Evolutionary conservation across 108 stramenopile species (phyloP).

Genomic region (Schizochytrium sp.): DNA sequence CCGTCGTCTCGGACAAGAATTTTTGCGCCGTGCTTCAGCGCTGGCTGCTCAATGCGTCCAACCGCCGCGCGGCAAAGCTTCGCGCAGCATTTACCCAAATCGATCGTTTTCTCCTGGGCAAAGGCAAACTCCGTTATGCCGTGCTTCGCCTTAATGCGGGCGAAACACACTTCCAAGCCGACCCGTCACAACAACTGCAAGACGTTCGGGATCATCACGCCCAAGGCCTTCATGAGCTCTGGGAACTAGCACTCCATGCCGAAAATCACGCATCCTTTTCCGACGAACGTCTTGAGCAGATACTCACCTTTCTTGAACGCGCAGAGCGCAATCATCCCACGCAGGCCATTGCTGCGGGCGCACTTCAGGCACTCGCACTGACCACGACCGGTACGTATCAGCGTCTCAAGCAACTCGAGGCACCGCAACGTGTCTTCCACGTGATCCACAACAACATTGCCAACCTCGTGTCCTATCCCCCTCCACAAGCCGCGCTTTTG

Average conservation of each 20-base stretch:
- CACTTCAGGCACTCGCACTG: not conserved
- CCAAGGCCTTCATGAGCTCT: not conserved
- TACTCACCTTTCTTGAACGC: not conserved
- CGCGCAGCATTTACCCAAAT: not conserved
- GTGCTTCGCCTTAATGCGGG: not conserved
- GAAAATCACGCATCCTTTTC: not conserved
- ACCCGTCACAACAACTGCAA: no score
- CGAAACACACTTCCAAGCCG: not conserved
- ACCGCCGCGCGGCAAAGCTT: not conserved
- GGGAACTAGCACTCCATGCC: not conserved
- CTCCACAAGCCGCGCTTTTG: not conserved
- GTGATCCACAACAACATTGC: not conserved
- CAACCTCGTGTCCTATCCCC: not conserved
- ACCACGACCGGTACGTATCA: not conserved
- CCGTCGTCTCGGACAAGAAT: not conserved
- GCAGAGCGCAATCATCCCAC: not conserved
- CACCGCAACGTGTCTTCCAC: not conserved
- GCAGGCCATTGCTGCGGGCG: not conserved
- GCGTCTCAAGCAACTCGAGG: not conserved
- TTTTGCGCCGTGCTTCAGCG: not conserved
- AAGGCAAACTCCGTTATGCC: not conserved
- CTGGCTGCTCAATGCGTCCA: not conserved
- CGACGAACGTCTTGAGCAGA: not conserved
- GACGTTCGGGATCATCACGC: not conserved
- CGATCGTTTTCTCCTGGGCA: not conserved